These are phyloP conservation scores for Penicillium freii DNA, from an alignment of 2,329 filamentous ascomycete genomes.

Conservation along the genomic window DNA sequence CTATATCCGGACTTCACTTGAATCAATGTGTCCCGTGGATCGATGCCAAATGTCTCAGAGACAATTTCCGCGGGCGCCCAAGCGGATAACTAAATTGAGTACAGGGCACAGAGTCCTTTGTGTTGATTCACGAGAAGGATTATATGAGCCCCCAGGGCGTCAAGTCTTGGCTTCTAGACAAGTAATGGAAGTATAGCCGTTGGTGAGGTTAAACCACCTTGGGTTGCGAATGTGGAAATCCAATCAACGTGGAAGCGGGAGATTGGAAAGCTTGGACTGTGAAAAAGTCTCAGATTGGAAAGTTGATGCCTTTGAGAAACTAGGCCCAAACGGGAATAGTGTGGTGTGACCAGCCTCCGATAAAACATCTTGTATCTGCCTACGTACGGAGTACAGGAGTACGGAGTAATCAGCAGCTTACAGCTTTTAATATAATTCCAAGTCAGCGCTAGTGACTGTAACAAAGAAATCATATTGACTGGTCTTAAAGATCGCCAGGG, in stretches of 20 bases:
- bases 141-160: not conserved
- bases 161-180: not conserved
- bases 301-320: not conserved
- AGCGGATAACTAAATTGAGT: too few species aligned
- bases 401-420: not conserved
- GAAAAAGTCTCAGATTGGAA: not conserved
- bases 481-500: not conserved
- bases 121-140: not conserved
- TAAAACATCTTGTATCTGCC: not conserved
- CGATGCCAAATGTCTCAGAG: not conserved
- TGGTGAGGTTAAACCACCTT: not conserved
- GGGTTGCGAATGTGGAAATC: not conserved
- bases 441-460: not conserved
- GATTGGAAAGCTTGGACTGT: not conserved
- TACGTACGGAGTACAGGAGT: too few species aligned
- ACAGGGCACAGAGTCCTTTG: too few species aligned
- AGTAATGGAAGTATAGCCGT: not conserved
- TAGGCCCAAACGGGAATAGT: not conserved
- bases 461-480: not conserved
- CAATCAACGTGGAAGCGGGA: not conserved
- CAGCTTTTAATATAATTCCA: not conserved
- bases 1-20: not conserved
- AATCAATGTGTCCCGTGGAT: too few species aligned
- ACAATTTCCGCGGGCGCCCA: not conserved
- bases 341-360: not conserved